These are phyloP conservation scores for Volvariella surrecta DNA, from an alignment of 1,284 basidiomycete genomes.

Conservation along the genomic window DNA sequence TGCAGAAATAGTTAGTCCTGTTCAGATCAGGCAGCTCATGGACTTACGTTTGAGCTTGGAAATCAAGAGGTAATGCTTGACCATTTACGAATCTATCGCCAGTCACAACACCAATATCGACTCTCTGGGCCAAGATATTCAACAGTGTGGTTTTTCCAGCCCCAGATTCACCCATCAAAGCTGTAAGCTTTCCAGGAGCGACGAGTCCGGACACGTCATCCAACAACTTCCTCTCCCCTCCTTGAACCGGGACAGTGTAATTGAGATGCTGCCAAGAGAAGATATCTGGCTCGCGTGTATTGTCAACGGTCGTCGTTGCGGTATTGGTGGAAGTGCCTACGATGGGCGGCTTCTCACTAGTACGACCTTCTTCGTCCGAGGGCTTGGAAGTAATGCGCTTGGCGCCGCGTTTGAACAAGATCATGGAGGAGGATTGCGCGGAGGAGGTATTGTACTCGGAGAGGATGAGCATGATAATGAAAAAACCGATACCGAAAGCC, in stretches of 20 bases:
- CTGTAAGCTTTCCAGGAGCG: slow-evolving; percentile 66
- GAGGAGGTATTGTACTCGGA: slow-evolving; percentile 35
- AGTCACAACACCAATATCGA: slow-evolving; percentile 62
- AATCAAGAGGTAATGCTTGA: slow-evolving; percentile 57
- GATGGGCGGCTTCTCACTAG: slow-evolving; percentile 17
- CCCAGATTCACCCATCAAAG: slow-evolving; percentile 69
- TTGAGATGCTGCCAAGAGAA: slow-evolving; percentile 55
- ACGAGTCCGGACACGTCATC: too few species aligned
- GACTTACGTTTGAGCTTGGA: slow-evolving; percentile 61
- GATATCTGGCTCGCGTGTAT: slow-evolving; percentile 20
- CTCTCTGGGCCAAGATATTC: slow-evolving; percentile 69
- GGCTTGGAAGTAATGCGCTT: slow-evolving; percentile 1
- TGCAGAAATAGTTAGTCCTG: slow-evolving; percentile 14
- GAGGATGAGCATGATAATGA: slow-evolving; percentile 39
- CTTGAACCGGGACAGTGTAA: slow-evolving; percentile 57
- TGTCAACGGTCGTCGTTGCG: neutral
- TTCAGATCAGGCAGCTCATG: too few species aligned
- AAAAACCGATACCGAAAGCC: slow-evolving; percentile 40
- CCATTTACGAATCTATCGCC: slow-evolving; percentile 79
- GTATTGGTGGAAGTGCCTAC: too few species aligned
- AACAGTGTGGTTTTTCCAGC: slow-evolving; percentile 43
- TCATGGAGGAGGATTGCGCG: slow-evolving; percentile 22
- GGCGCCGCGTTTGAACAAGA: slow-evolving; percentile 32
- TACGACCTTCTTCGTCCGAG: slow-evolving; percentile 14
- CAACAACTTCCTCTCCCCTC: slow-evolving; percentile 39